phyloP scores from a whole-genome alignment of 2,329 filamentous ascomycete species.

The Grosmannia serpens region DNA sequence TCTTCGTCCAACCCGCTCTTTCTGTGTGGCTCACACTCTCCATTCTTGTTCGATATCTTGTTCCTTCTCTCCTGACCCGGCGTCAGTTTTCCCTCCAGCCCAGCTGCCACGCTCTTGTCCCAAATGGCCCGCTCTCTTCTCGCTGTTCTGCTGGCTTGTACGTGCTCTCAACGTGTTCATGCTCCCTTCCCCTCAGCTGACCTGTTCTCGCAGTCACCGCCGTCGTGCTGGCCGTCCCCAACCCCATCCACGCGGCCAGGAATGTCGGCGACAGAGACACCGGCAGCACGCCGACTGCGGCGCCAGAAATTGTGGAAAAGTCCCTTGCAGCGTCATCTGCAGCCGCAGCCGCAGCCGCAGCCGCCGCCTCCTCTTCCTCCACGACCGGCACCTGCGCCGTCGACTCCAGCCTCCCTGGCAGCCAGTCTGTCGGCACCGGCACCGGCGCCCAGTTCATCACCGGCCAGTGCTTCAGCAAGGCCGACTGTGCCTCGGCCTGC shows the following conservation, averaged over 20 bases:
- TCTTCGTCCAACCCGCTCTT: no score
- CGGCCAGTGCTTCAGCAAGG: slow-evolving; percentile 16
- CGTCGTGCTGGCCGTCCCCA: slow-evolving; percentile 8
- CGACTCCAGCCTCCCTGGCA: slow-evolving; percentile 22
- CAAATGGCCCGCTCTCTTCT: not conserved
- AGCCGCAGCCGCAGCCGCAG: not conserved
- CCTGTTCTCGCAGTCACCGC: slow-evolving; percentile 6
- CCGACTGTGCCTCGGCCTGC: slow-evolving; percentile 20
- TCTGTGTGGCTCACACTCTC: no score
- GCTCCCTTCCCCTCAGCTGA: not conserved
- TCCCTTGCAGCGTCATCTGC: slow-evolving; percentile 10
- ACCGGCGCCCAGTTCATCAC: slow-evolving; percentile 18
- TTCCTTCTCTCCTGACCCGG: not conserved
- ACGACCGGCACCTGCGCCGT: slow-evolving; percentile 10
- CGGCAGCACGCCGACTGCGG: slow-evolving; percentile 9
- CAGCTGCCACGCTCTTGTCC: not conserved
- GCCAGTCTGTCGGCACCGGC: slow-evolving; percentile 18
- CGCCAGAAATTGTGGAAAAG: no score
- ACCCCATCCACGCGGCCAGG: slow-evolving; percentile 13
- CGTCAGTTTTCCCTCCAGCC: not conserved
- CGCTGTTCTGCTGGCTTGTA: slow-evolving; percentile 8
- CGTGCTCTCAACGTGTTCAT: not conserved
- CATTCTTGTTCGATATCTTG: no score
- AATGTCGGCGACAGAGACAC: no score
- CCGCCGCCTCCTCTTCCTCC: not conserved